Percentiles rank a stretch among this genome's conserved stretches.
phyloP scores from a whole-genome alignment of 352 stramenopile genomes.

The Blastocystis sp. region DNA sequence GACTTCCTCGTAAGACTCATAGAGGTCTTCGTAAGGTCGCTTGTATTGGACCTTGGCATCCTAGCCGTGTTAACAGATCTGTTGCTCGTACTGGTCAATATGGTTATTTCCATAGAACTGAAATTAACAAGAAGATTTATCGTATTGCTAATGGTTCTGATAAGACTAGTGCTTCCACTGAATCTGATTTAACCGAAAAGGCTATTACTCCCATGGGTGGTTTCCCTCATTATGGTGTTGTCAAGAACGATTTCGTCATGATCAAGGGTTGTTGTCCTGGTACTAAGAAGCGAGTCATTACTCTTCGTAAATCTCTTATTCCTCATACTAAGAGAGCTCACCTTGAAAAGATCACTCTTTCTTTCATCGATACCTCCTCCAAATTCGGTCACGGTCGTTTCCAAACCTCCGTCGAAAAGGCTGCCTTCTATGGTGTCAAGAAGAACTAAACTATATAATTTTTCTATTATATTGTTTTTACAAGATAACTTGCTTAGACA shows the following conservation, averaged over 20 bases:
- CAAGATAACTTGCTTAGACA: too few species aligned
- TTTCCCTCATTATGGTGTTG: conserved; percentile 95
- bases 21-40: conserved; percentile 99
- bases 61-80: conserved; percentile 85
- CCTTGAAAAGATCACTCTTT: conserved; percentile 80
- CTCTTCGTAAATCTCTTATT: conserved; percentile 89
- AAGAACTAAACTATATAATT: too few species aligned
- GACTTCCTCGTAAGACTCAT: conserved; percentile 98
- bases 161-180: conserved; percentile 77
- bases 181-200: conserved; percentile 98
- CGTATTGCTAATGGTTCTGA: conserved; percentile 73
- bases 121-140: conserved; percentile 99
- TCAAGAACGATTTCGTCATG: conserved; percentile 99
- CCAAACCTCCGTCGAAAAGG: too few species aligned
- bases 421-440: too few species aligned
- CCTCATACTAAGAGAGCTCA: conserved; percentile 84
- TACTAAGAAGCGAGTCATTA: conserved; percentile 93
- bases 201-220: conserved; percentile 94
- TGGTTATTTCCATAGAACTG: conserved; percentile 99
- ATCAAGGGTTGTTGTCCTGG: conserved; percentile 91
- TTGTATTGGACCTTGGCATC: conserved; percentile 99
- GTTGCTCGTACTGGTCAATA: conserved; percentile 95
- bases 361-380: conserved; percentile 83
- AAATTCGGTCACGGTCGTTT: conserved; percentile 99
- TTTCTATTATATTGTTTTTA: too few species aligned